A percentile compares a stretch with the other conserved stretches of the same genome.
Conservation (phyloP, 2,329 filamentous ascomycete species). For the Didymella segeticola region DNA sequence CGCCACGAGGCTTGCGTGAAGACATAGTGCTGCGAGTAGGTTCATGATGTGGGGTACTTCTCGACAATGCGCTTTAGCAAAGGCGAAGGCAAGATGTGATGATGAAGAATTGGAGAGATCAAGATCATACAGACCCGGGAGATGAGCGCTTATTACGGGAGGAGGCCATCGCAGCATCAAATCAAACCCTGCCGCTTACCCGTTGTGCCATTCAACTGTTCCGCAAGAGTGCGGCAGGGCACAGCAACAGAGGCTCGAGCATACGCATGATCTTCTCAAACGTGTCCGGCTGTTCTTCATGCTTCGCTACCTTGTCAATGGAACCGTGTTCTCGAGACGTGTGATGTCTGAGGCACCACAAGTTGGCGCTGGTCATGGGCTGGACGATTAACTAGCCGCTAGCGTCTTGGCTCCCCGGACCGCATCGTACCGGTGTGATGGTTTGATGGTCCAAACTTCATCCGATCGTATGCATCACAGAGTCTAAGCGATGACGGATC, state of each 20-base stretch:
- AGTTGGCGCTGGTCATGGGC: not conserved
- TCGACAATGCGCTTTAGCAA: not conserved
- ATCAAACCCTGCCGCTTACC: conserved; percentile 14
- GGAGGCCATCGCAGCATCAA: conserved; percentile 16
- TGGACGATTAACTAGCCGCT: not conserved
- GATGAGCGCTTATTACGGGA: conserved; percentile 29
- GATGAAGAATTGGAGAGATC: not conserved
- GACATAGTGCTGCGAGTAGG: conserved; percentile 25
- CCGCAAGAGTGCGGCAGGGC: not conserved
- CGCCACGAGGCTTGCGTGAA: conserved; percentile 25
- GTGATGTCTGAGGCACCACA: conserved; percentile 21
- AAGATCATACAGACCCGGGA: conserved; percentile 39
- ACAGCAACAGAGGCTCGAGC: not conserved
- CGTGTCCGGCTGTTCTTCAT: not conserved
- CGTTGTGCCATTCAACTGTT: not conserved
- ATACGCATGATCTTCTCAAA: not conserved
- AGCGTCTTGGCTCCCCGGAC: conserved; percentile 2
- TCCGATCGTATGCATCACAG: too few species aligned
- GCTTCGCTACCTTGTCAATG: not conserved
- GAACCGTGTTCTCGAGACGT: conserved; percentile 24
- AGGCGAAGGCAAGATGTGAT: not conserved
- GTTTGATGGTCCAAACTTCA: not conserved
- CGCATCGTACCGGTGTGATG: too few species aligned
- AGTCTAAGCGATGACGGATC: too few species aligned
- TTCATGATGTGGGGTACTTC: conserved; percentile 16